Evolutionary conservation across 2,329 filamentous ascomycete genomes (phyloP), one percentile per base, ranked within the genome.

Genomic region (Hymenoscyphus infarciens): DNA sequence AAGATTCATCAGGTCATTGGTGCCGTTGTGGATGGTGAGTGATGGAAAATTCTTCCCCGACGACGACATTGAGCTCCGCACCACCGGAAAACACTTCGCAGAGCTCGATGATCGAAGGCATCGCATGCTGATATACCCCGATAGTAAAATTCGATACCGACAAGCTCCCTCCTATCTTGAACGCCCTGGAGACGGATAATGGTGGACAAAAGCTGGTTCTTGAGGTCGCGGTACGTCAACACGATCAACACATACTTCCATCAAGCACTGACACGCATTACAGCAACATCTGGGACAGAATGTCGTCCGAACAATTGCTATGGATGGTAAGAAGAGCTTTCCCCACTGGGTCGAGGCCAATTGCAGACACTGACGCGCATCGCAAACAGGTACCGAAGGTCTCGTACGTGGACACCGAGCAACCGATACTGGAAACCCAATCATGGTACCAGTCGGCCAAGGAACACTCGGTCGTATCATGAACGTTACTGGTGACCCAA

Each of bases 401-500:
- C 92, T 99, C 75, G 90, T 94, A 79, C 94, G 95, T 87, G 95
- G 95, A 78, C 82, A 87, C 77, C 85, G 86, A 80, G 92, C 88
- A 73, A 81, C 80, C 74, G 95, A 99, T 82, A 97, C 94, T 77
- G 95, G 95, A 78, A 83, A 87, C 73, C 95, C 95, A 78, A 99
- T 99, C 85, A 92, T 86, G 82, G 93, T 99, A 75, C 94, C 94
- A 77, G 94, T 98, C 81, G 95, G 95, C 75, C 86, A 87, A 77
- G 91, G 84, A 78, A 97, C 92, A 72, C 91, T 99, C 74, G 95
- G 95, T 77, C 95, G 95, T 85, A 99, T 99, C 87, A 93, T 99
- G 84, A 99, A 99, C 88, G 95, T 99, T 83, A 99, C 95, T 84
- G 95, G 95, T 87, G 94, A 99, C 82, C 95, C 95, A 78, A 98